These are phyloP conservation scores for Leptosphaerulina australis DNA, from an alignment of 2,329 filamentous ascomycete genomes.

Conservation along the genomic window DNA sequence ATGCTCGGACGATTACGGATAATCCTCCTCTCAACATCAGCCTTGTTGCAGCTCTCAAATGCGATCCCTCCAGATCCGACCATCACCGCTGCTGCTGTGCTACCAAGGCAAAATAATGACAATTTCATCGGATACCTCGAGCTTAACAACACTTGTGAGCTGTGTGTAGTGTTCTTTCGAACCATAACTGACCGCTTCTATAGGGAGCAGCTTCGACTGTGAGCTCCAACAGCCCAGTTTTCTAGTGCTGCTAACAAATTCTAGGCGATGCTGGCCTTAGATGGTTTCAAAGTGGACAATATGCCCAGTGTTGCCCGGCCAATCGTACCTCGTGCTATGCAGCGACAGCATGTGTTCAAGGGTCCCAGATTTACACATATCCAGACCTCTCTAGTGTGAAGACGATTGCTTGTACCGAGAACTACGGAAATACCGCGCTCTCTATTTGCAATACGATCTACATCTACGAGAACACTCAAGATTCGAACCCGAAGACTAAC, in stretches of 20 bases:
- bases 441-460: constrained; percentile 40
- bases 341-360: constrained; percentile 35
- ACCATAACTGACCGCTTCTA: constrained; percentile 1
- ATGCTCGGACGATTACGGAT: constrained; percentile 27
- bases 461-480: constrained; percentile 38
- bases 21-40: constrained; percentile 21
- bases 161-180: neutral
- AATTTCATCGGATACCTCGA: constrained; percentile 36
- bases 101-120: constrained; percentile 36
- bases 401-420: constrained; percentile 38
- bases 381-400: constrained; percentile 23
- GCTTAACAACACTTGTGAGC: constrained; percentile 30
- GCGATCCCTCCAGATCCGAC: constrained; percentile 36
- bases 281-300: constrained; percentile 38
- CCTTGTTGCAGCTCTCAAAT: constrained; percentile 19
- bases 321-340: constrained; percentile 31
- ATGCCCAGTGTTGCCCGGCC: constrained; percentile 40
- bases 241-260: neutral
- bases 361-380: constrained; percentile 37
- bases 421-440: constrained; percentile 27
- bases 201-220: constrained; percentile 34
- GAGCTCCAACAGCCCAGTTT: neutral
- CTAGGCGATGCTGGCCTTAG: constrained; percentile 28
- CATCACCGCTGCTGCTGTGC: constrained; percentile 36
- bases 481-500: constrained; percentile 36